Evolutionary conservation across 306 rosid genomes (phyloP).

Genomic region (Parietaria judaica): DNA sequence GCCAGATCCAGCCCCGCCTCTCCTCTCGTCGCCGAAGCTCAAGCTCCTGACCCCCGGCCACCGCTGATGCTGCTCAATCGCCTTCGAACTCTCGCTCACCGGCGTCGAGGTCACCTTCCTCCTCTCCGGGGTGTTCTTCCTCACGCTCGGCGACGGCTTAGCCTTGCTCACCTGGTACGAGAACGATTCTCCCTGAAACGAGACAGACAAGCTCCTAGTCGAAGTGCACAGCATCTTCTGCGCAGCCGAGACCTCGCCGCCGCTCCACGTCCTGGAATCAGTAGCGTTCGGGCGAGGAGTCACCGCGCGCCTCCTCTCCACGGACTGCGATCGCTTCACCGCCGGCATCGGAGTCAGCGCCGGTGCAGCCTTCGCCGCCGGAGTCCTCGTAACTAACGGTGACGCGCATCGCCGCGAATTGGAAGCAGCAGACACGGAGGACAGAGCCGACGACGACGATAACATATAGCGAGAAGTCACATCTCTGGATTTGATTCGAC

Average conservation of each 20-base stretch:
- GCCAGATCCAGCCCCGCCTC: constrained; percentile 34
- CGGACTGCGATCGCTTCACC: constrained; percentile 49
- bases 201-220: constrained; percentile 76
- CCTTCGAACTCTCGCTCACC: constrained; percentile 38
- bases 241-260: constrained; percentile 42
- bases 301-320: constrained; percentile 44
- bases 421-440: constrained; percentile 31
- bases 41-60: constrained; percentile 61
- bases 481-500: constrained; percentile 55
- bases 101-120: constrained; percentile 45
- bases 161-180: constrained; percentile 67
- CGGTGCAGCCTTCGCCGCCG: constrained; percentile 31
- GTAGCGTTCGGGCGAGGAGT: constrained; percentile 46
- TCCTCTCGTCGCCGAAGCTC: constrained; percentile 42
- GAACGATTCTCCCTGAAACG: constrained; percentile 91
- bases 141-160: constrained; percentile 44
- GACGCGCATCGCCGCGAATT: constrained; percentile 48
- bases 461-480: constrained; percentile 79
- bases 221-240: constrained; percentile 75
- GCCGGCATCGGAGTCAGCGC: constrained; percentile 21
- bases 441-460: constrained; percentile 27
- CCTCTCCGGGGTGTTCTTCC: constrained; percentile 75
- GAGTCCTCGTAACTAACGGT: constrained; percentile 45
- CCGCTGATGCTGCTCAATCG: constrained; percentile 61
- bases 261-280: constrained; percentile 27